Percentiles rank a stretch among this genome's conserved stretches.
These are phyloP conservation scores for Cystobasidium onofrii DNA, from an alignment of 768 basidiomycete species.

Conservation along the genomic window DNA sequence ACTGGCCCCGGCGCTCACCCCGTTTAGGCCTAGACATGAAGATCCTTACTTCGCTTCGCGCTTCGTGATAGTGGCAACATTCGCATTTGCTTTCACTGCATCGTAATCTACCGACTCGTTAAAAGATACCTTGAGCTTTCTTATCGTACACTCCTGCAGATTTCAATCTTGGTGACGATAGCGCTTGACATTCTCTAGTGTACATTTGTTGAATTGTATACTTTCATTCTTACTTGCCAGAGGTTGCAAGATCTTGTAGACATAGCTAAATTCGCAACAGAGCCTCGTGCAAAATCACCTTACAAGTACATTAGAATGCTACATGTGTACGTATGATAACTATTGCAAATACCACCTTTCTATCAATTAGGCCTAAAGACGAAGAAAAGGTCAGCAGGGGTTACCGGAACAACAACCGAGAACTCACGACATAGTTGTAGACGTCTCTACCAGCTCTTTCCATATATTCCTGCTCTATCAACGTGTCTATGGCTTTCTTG, in stretches of 20 bases:
- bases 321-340: too few relatives aligned
- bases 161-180: background rate
- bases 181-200: too few relatives aligned
- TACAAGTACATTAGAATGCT: too few relatives aligned
- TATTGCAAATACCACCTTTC: background rate
- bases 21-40: background rate
- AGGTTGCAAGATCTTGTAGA: too few relatives aligned
- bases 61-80: background rate
- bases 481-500: conserved; percentile 53
- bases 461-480: conserved; percentile 70
- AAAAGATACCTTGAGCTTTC: background rate
- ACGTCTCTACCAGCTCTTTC: conserved; percentile 62
- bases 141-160: background rate
- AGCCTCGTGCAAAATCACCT: too few relatives aligned
- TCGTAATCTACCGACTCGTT: background rate
- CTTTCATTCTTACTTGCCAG: too few relatives aligned
- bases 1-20: background rate
- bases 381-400: background rate
- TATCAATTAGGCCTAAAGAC: background rate
- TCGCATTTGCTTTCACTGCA: background rate
- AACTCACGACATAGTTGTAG: conserved; percentile 55
- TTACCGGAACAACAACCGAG: background rate
- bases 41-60: background rate
- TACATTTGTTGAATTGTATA: too few relatives aligned
- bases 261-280: too few relatives aligned